Evolutionary conservation across 2,329 filamentous ascomycete genomes (phyloP).

Genomic region (Pestalotiopsis sp.): DNA sequence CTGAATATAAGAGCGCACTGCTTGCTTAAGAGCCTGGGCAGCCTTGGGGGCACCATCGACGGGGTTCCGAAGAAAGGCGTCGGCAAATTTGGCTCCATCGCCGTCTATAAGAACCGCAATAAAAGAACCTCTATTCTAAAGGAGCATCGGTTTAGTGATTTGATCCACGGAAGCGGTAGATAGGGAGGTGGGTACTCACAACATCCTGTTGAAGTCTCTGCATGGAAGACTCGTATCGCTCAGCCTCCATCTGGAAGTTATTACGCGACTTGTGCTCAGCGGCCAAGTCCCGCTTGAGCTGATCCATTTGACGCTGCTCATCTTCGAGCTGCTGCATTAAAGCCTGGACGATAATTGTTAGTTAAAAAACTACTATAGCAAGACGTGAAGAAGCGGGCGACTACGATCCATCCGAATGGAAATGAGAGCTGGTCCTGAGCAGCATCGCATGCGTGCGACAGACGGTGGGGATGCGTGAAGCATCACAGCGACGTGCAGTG

Average conservation of each 20-base stretch:
- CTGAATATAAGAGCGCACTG: conserved; percentile 30
- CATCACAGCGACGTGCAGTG: background rate
- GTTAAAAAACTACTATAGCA: too few relatives aligned
- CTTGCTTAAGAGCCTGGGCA: conserved; percentile 33
- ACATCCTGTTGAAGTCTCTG: conserved; percentile 15
- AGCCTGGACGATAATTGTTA: background rate
- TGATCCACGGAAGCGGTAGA: background rate
- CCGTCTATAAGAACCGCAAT: conserved; percentile 37
- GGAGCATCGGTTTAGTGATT: background rate
- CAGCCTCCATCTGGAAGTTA: conserved; percentile 17
- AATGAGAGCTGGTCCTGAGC: background rate
- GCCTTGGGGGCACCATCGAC: conserved; percentile 31
- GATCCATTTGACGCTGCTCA: conserved; percentile 9
- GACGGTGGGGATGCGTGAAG: background rate
- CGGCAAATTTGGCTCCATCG: conserved; percentile 37
- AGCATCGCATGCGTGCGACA: background rate
- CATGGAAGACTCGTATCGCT: conserved; percentile 4
- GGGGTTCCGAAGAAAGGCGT: conserved; percentile 32
- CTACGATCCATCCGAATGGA: background rate
- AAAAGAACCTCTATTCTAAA: conserved; percentile 32
- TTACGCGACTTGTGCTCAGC: conserved; percentile 18
- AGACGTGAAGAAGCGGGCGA: too few relatives aligned
- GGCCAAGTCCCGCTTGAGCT: conserved; percentile 15
- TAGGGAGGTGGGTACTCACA: conserved; percentile 1
- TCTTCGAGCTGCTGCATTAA: conserved; percentile 14